These are phyloP conservation scores for Pisolithus sp. DNA, from an alignment of 768 basidiomycete genomes.

Conservation along the genomic window DNA sequence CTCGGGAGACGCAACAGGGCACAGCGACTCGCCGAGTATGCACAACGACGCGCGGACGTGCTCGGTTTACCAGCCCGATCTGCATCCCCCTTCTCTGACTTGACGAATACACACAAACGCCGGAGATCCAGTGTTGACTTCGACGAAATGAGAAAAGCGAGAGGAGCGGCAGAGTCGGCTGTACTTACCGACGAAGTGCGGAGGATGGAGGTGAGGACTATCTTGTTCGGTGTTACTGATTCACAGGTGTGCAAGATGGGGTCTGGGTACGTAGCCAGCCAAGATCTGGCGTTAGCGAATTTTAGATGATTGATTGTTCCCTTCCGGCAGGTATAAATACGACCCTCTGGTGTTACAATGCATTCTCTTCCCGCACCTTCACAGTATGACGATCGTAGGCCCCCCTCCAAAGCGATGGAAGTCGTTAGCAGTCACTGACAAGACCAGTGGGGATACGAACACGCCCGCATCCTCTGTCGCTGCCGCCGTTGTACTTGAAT, in stretches of 20 bases:
- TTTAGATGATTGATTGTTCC: neutral
- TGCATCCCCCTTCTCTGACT: slow-evolving; percentile 24
- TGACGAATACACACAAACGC: slow-evolving; percentile 32
- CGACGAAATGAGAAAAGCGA: slow-evolving; percentile 14
- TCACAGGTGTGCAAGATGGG: slow-evolving; percentile 28
- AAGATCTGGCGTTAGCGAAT: neutral
- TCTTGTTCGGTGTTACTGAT: slow-evolving; percentile 40
- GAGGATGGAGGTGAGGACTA: slow-evolving; percentile 38
- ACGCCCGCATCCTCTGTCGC: slow-evolving; percentile 2
- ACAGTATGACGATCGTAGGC: slow-evolving; percentile 7
- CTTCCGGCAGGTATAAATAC: slow-evolving; percentile 44
- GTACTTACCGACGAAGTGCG: slow-evolving; percentile 33
- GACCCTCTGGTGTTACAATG: slow-evolving; percentile 36
- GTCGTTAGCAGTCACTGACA: slow-evolving; percentile 8
- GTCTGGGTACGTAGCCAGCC: slow-evolving; percentile 35
- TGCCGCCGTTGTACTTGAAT: slow-evolving; percentile 23
- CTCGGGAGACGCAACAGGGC: slow-evolving; percentile 54
- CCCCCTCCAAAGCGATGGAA: slow-evolving; percentile 25
- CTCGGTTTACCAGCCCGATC: slow-evolving; percentile 20
- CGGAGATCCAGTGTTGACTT: slow-evolving; percentile 20
- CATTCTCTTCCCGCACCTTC: slow-evolving; percentile 38
- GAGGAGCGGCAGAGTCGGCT: slow-evolving; percentile 13
- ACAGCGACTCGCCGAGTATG: slow-evolving; percentile 64
- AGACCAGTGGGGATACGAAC: slow-evolving; percentile 8
- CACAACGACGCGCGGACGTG: slow-evolving; percentile 49